Base-by-base conservation (phyloP, 2,329 filamentous ascomycete species). In the Orbilia quercus region DNA sequence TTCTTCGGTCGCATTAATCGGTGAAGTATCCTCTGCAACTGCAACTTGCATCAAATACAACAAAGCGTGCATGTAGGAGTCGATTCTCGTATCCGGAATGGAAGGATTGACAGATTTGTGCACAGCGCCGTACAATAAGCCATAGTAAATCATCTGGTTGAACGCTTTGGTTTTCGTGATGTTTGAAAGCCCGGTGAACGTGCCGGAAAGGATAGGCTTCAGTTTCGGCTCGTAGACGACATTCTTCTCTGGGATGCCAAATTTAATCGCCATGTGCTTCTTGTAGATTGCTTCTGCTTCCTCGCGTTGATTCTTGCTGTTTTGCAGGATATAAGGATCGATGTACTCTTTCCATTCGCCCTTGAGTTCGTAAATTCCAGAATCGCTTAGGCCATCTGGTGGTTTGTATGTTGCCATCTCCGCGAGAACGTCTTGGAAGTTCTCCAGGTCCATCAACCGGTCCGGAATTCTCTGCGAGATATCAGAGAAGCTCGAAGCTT, bases 311-410 rank as follows among this genome's bases (percentile, higher is more conserved):
- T 99, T 99, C 79, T 96, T 96, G 78, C 89, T 96, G 81, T 96
- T 99, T 79, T 98, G 92, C 5, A 93, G 91, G 78, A 93, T 95
- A 80, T 97, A 99, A 0, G 96, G 95, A 79, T 99, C 96, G 55
- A 99, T 88, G 50, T 96, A 86, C 76, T 94, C 90, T 40, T 97
- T 86, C 77, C 89, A 95, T 73, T 96, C 87, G 2, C 90, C 88
- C 79, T 93, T 95, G 57, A 99, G 83, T 80, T 97, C 92, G 78
- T 99, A 99, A 0, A 91, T 96, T 66, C 96, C 95, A 14, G 93
- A 91, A 79, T 99, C 95, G 2, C 91, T 91, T 31, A 98, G 82
- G 3, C 94, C 95, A 80, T 99, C 95, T 0, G 95, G 95, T 7
- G 92, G 84, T 76, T 92, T 92, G 83, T 93, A 99, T 1, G 85